A percentile compares a stretch with the other conserved stretches of the same genome.
Conservation (phyloP, 176 grass and related monocot genomes). For the Aegilops longissima region DNA sequence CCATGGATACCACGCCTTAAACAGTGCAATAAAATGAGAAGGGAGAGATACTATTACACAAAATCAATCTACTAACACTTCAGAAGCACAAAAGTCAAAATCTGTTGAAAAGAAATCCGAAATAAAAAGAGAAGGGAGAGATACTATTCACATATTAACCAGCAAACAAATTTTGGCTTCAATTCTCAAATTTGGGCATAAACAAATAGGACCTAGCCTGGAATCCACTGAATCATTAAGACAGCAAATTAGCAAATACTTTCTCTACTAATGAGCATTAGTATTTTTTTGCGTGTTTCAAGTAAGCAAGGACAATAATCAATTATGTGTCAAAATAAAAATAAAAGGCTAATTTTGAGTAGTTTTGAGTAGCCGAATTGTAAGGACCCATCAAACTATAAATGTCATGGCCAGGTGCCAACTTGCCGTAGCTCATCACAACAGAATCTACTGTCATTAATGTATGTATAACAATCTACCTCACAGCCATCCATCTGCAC, state of each 20-base stretch:
- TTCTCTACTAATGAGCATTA: neutral
- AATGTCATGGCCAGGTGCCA: neutral
- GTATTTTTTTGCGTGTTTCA: neutral
- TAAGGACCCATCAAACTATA: neutral
- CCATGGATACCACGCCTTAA: neutral
- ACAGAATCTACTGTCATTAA: neutral
- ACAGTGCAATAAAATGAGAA: neutral
- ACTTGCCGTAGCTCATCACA: neutral
- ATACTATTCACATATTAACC: neutral
- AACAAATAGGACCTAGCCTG: neutral
- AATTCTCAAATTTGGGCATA: neutral
- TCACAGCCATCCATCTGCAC: neutral
- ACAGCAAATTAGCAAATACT: slow-evolving; percentile 12
- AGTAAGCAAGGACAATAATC: neutral
- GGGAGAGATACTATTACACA: too few relatives aligned
- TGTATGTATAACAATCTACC: neutral
- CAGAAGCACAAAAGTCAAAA: neutral
- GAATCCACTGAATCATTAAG: neutral
- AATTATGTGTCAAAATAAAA: neutral
- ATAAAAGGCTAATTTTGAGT: neutral
- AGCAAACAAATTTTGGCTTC: neutral
- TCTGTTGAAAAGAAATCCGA: neutral
- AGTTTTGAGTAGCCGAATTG: neutral
- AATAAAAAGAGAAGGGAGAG: neutral
- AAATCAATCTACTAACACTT: neutral